Evolutionary conservation across 257 asterid genomes (phyloP), one percentile per base, ranked within the genome.

Genomic region (Coffea eugenioides): DNA sequence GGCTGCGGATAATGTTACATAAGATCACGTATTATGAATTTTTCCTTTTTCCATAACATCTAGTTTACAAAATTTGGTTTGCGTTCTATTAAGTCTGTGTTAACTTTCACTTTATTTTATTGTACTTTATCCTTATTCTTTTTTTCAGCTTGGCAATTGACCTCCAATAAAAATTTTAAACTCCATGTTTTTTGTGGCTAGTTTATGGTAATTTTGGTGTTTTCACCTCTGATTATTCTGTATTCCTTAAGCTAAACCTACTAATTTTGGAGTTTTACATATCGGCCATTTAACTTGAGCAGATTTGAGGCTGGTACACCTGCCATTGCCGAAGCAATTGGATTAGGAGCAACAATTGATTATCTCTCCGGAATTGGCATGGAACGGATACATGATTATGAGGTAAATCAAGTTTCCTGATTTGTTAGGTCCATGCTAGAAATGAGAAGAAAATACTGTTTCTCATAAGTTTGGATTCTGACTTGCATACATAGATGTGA

Each of bases 291-390:
- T 0, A 54, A 78, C 48, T 73, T 69, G 78, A 70, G 73, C 82
- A 95, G 99, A 82, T 95, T 95, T 92, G 99, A 93, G 85, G 98
- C 97, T 65, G 99, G 98, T 45, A 95, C 98, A 73, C 98, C 99
- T 62, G 97, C 99, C 73, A 95, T 93, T 80, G 98, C 93, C 39
- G 97, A 92, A 90, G 97, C 94, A 74, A 91, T 95, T 76, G 99
- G 97, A 71, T 87, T 95, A 73, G 98, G 98, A 75, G 98, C 96
- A 48, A 90, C 98, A 59, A 88, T 93, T 46, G 99, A 95, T 79
- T 95, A 95, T 87, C 85, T 95, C 66, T 84, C 93, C 49, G 91
- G 82, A 83, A 92, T 95, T 69, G 99, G 99, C 83, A 95, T 95
- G 98, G 96, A 92, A 83, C 88, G 81, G 80, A 93, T 95, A 81